Conservation (phyloP, 2,329 filamentous ascomycete genomes). For the Alternaria novae-zelandiae region DNA sequence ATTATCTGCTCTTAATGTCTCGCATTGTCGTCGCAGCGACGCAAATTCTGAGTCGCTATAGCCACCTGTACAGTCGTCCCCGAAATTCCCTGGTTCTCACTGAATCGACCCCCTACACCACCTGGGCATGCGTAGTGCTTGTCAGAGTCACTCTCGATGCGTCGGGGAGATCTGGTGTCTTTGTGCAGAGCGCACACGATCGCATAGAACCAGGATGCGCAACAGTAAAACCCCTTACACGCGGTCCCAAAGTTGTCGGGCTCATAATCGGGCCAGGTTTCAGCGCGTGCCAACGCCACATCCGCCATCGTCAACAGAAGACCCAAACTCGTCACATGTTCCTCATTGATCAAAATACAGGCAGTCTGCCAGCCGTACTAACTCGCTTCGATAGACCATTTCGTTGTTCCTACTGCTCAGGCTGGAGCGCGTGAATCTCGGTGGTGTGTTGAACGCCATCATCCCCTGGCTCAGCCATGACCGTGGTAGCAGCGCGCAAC, state of each 20-base stretch:
- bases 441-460: not conserved
- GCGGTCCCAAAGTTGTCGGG: not conserved
- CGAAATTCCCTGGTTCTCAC: not conserved
- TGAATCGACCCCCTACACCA: not conserved
- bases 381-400: not conserved
- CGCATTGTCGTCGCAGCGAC: not conserved
- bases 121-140: not conserved
- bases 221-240: not conserved
- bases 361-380: not conserved
- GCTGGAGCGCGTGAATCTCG: not conserved
- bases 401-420: not conserved
- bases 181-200: not conserved
- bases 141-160: not conserved
- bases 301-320: not conserved
- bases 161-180: not conserved
- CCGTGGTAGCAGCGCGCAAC: not conserved
- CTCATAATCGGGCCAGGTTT: not conserved
- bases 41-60: not conserved
- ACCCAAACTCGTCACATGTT: not conserved
- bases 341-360: not conserved
- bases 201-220: not conserved
- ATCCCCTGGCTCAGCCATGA: not conserved
- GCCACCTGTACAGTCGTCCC: not conserved
- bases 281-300: not conserved
- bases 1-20: not conserved